These are phyloP conservation scores for Aspergillus chevalieri DNA, from an alignment of 2,329 filamentous ascomycete species.

Conservation along the genomic window DNA sequence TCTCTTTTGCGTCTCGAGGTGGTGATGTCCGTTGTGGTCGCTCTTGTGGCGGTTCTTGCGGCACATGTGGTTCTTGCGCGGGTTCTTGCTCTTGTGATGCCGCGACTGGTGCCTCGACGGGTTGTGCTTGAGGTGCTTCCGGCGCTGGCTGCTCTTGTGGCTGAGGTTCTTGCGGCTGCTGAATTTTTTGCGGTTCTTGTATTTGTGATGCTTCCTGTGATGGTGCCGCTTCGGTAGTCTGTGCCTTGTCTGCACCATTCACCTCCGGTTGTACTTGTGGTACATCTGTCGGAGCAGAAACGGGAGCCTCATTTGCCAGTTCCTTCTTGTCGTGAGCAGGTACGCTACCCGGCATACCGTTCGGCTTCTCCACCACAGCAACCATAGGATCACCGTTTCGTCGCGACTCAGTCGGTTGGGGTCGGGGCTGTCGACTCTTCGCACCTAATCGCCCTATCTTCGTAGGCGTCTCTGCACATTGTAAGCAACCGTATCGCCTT, in stretches of 20 bases:
- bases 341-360: background rate
- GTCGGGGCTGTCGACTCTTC: background rate
- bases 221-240: background rate
- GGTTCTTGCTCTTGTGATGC: background rate
- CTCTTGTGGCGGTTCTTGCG: background rate
- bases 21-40: background rate
- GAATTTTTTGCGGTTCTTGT: background rate
- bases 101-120: background rate
- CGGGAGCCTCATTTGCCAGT: background rate
- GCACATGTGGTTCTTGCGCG: background rate
- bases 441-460: background rate
- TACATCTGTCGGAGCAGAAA: background rate
- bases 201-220: background rate
- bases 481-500: background rate
- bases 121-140: background rate
- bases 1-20: background rate
- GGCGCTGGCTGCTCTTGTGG: background rate
- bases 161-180: background rate
- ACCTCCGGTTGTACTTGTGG: background rate
- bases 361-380: background rate
- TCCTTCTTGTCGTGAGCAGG: background rate
- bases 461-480: slow-evolving; percentile 5
- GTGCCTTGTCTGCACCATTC: background rate
- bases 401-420: background rate
- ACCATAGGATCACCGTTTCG: background rate